Base-by-base conservation (phyloP, 2,329 filamentous ascomycete species). In the Alternaria triticina region DNA sequence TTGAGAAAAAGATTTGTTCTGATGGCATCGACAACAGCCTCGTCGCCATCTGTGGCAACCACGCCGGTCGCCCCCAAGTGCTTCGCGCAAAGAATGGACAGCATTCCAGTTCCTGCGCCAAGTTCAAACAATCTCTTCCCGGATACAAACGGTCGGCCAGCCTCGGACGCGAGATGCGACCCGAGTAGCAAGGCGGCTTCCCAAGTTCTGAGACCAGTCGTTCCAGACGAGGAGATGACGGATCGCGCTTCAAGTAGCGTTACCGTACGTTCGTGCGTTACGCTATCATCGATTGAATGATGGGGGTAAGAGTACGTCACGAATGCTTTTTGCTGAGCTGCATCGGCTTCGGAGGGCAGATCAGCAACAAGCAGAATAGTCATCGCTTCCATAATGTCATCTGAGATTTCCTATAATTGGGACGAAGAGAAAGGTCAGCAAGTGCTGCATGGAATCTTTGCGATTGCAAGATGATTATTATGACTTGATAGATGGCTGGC, bases 151-250 rank as follows among this genome's bases (percentile, higher is more conserved):
- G 74, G 65, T 45, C 77, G 79, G n/a, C 86, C 86, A 11, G 72
- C 51, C 5, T 79, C 65, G 30, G 78, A 78, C 4, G 70, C 87
- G 22, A 94, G 85, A 70, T 89, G 93, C 47, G 89, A 86, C 1
- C 90, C 90, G 0, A 95, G 83, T 69, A 93, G 90, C 9, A 95
- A 81, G 2, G 91, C 89, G 1, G 92, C 92, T 77, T 95, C 92
- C 92, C 92, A 96, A 0, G 92, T 95, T 33, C 92, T 86, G 23
- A 92, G 84, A 1, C 92, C 92, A 0, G 92, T 95, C 1, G 91
- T 94, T 1, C 91, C 91, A 0, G 85, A 85, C 3, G 89, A 89
- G 2, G 91, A 88, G 51, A 95, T 87, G 27, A 94, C 84, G 28
- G 86, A 86, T 3, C 88, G 87, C 30, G 89, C 89, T 79, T 94